phyloP scores from a whole-genome alignment of 768 basidiomycete species.

The Podaxis sp. region DNA sequence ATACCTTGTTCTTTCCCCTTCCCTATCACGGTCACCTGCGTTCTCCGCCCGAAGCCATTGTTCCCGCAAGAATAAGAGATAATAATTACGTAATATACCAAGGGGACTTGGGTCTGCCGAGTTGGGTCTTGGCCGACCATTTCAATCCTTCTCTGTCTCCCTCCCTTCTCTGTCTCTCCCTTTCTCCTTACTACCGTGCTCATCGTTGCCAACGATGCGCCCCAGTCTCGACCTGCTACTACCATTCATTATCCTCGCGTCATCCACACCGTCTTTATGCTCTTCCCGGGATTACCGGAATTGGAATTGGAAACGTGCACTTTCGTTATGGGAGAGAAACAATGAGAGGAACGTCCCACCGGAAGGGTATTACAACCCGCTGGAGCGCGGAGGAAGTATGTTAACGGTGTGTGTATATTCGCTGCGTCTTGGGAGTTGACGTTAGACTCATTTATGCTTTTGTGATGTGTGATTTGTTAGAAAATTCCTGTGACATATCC shows the following conservation, averaged over 20 bases:
- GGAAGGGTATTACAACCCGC: constrained; percentile 62
- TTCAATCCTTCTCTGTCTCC: constrained; percentile 7
- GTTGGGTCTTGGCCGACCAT: neutral
- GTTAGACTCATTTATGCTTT: neutral
- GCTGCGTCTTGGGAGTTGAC: neutral
- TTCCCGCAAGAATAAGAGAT: neutral
- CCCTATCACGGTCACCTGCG: neutral
- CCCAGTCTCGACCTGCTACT: constrained; percentile 5
- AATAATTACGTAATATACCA: constrained; percentile 12
- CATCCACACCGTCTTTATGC: constrained; percentile 20
- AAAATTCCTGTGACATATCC: constrained; percentile 60
- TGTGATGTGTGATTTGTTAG: constrained; percentile 27
- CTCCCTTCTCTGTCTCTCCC: neutral
- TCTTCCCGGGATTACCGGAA: constrained; percentile 17
- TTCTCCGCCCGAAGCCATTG: neutral
- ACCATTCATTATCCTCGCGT: constrained; percentile 20
- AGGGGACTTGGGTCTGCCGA: neutral
- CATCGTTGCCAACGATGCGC: constrained; percentile 18
- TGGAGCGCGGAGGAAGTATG: constrained; percentile 59
- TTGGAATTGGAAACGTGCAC: constrained; percentile 20
- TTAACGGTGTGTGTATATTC: constrained; percentile 54
- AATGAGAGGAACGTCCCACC: constrained; percentile 38
- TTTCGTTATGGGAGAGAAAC: neutral
- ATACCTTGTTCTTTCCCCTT: constrained; percentile 7
- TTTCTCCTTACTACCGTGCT: constrained; percentile 1